phyloP scores from a whole-genome alignment of 352 stramenopile species.

The Phytophthora litchii region DNA sequence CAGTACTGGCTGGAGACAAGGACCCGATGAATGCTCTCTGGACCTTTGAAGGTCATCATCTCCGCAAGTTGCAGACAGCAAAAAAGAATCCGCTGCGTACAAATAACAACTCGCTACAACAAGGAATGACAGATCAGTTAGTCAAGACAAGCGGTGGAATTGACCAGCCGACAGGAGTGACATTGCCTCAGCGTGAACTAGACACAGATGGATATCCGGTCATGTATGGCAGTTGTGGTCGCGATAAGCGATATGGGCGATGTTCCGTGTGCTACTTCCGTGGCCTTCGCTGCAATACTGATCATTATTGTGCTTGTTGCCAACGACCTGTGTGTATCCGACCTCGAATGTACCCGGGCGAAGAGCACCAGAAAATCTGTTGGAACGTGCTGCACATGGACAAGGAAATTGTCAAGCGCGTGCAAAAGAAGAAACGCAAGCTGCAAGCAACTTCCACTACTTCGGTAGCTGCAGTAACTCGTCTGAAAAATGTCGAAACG shows the following conservation, averaged over 20 bases:
- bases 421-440: slow-evolving; percentile 71
- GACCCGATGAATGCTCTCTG: slow-evolving; percentile 70
- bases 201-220: slow-evolving; percentile 58
- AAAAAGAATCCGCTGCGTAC: slow-evolving; percentile 44
- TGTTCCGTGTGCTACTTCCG: slow-evolving; percentile 82
- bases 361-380: slow-evolving; percentile 77
- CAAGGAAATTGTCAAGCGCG: slow-evolving; percentile 74
- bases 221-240: slow-evolving; percentile 68
- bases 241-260: slow-evolving; percentile 72
- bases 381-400: slow-evolving; percentile 85
- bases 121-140: slow-evolving; percentile 13
- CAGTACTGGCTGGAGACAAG: slow-evolving; percentile 26
- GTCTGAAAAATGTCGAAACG: slow-evolving; percentile 14
- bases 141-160: slow-evolving; percentile 12
- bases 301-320: slow-evolving; percentile 73
- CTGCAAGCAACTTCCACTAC: slow-evolving; percentile 29
- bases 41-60: slow-evolving; percentile 64
- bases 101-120: slow-evolving; percentile 18
- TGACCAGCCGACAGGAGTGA: slow-evolving; percentile 13
- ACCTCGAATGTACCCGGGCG: slow-evolving; percentile 65
- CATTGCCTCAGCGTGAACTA: slow-evolving; percentile 17
- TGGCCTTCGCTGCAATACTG: slow-evolving; percentile 66
- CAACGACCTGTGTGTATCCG: slow-evolving; percentile 77
- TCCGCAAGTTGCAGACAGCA: slow-evolving; percentile 51
- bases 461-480: slow-evolving; percentile 3